Evolutionary conservation across 2,329 filamentous ascomycete genomes (phyloP).

Genomic region (Claviceps sp.): DNA sequence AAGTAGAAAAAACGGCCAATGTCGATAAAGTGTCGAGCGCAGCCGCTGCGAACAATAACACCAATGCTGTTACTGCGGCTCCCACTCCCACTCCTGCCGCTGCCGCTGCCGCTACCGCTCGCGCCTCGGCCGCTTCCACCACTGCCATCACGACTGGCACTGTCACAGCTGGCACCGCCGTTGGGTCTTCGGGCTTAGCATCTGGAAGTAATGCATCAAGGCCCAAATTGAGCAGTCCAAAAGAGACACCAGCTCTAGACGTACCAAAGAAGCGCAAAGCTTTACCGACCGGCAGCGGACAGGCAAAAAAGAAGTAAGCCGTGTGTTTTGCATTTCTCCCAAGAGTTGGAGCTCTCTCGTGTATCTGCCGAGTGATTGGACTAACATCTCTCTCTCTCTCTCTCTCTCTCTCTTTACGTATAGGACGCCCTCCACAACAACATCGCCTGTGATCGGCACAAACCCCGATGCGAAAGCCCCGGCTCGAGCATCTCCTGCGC

Average conservation of each 20-base stretch:
- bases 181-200: constrained; percentile 46
- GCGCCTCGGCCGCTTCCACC: not conserved
- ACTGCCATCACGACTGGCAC: not conserved
- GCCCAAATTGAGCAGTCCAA: constrained; percentile 48
- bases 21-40: constrained; percentile 27
- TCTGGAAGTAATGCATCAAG: constrained; percentile 39
- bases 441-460: constrained; percentile 60
- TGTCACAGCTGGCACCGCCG: not conserved
- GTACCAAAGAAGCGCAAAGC: constrained; percentile 61
- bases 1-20: constrained; percentile 55
- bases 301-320: constrained; percentile 64
- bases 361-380: not conserved
- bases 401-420: not conserved
- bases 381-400: no score
- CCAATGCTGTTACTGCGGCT: not conserved
- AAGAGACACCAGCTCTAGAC: constrained; percentile 55
- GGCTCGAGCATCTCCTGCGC: constrained; percentile 45
- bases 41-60: not conserved
- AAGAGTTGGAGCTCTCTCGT: not conserved
- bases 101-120: not conserved
- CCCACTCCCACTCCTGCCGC: not conserved
- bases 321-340: not conserved
- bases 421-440: constrained; percentile 51
- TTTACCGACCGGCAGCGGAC: constrained; percentile 49
- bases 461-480: constrained; percentile 47